Percentiles rank a stretch among this genome's conserved stretches.
These are phyloP conservation scores for Epichloe scottii DNA, from an alignment of 2,329 filamentous ascomycete species.

Conservation along the genomic window DNA sequence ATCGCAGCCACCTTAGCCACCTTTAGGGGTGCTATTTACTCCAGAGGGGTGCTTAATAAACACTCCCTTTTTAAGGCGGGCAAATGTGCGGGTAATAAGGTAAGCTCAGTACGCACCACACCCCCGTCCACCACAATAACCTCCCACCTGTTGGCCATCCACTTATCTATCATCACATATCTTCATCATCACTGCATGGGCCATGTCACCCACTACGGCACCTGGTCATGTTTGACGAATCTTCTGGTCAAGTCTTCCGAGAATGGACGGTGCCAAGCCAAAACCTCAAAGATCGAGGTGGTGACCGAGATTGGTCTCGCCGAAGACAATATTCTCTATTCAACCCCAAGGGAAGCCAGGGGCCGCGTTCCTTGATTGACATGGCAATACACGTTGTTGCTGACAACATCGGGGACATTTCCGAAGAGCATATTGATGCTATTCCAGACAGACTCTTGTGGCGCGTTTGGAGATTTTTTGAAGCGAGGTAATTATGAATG, in stretches of 20 bases:
- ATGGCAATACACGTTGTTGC: conserved; percentile 26
- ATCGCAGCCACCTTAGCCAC: too few relatives aligned
- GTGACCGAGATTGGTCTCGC: conserved; percentile 24
- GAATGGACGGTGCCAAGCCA: conserved; percentile 24
- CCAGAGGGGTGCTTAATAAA: too few relatives aligned
- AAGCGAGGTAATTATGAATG: conserved; percentile 22
- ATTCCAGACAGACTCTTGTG: conserved; percentile 23
- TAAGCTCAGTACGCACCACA: too few relatives aligned
- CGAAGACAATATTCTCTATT: conserved; percentile 16
- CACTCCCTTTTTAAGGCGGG: too few relatives aligned
- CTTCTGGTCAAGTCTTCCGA: conserved; percentile 23
- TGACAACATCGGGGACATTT: conserved; percentile 23
- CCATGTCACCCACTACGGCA: too few relatives aligned
- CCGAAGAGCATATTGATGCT: conserved; percentile 19
- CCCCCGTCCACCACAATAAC: too few relatives aligned
- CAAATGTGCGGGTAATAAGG: too few relatives aligned
- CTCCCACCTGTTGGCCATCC: too few relatives aligned
- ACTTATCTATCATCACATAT: too few relatives aligned
- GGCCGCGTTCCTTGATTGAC: conserved; percentile 25
- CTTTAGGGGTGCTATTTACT: too few relatives aligned
- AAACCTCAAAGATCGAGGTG: conserved; percentile 10
- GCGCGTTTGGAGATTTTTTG: conserved; percentile 28
- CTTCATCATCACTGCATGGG: too few relatives aligned
- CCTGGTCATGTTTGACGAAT: conserved; percentile 20
- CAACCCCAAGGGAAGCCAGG: conserved; percentile 16